phyloP scores from a whole-genome alignment of 2,329 filamentous ascomycete genomes.

The Botrytis hyacinthi region DNA sequence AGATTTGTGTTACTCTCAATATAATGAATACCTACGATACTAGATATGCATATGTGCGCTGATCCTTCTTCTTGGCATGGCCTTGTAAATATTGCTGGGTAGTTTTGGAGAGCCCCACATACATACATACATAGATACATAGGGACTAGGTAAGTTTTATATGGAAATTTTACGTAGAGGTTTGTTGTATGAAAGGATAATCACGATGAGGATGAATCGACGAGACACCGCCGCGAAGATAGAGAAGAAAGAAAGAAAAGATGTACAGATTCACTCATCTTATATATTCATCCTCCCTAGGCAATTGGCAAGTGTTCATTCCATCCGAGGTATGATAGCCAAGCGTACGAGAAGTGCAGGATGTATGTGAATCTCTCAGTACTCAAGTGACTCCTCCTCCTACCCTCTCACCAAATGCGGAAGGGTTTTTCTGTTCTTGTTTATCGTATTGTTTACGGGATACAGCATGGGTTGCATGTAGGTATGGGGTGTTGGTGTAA shows the following conservation, averaged over 20 bases:
- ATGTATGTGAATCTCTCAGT: neutral
- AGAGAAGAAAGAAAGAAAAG: too few relatives aligned
- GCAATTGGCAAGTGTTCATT: neutral
- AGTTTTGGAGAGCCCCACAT: neutral
- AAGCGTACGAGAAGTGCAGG: neutral
- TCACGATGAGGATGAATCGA: too few relatives aligned
- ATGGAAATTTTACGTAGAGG: neutral
- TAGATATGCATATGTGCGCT: neutral
- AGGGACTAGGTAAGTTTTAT: too few relatives aligned
- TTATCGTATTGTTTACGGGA: neutral
- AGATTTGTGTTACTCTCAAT: neutral
- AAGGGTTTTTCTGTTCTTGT: neutral
- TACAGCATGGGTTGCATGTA: neutral
- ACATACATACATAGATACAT: neutral
- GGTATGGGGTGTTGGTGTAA: neutral
- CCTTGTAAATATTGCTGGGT: neutral
- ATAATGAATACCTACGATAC: neutral
- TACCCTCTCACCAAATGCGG: neutral
- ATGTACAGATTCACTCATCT: neutral
- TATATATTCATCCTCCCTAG: neutral
- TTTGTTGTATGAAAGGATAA: too few relatives aligned
- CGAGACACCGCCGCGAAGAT: too few relatives aligned
- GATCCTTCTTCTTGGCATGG: neutral
- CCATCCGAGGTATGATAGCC: neutral
- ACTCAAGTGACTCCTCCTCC: neutral